Base-by-base conservation (phyloP, 108 stramenopile species). In the Skeletonema marinoi region DNA sequence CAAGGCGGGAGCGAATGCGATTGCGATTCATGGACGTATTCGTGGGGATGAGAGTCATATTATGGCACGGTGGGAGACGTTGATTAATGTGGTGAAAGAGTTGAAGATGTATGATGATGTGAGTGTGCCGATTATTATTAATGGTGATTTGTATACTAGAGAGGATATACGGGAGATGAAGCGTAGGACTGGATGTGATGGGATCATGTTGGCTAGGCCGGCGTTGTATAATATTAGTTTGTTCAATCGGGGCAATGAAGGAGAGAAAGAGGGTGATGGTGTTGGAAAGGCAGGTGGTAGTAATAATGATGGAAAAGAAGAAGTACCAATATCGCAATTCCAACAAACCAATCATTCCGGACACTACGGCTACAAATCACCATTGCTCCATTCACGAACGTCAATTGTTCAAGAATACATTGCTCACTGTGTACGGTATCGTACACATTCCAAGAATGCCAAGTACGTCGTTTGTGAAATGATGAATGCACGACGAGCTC, bases 381-480 rank as follows among this genome's bases (percentile, higher is more conserved):
- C 75, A 17, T 76, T 92, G 4, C 60, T 96, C n/a, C 68, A 78
- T 12, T 81, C 89, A 32, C 96, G 93, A 67, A 89, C 90, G 16
- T 70, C 68, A n/a, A 88, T 98, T n/a, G 78, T 98, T 30, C 93
- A 93, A 80, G 86, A 93, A 32, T 98, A 97, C 73, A 48, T 97
- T 13, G 68, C 68, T 54, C 80, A 89, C 32, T 86, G 92, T 41
- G 66, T 92, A 32, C 76, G 90, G 6, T 98, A 95, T 70, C 86
- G 88, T 58, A 71, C 74, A 13, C 86, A 97, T 73, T 83, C 89
- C 74, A 96, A 97, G 70, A 98, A 97, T 85, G 82, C 88, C 60
- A 98, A 98, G 80, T 98, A 98, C 73, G 95, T 96, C 3, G 85
- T 97, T 10, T 92, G 93, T 71, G 98, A 98, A 88, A 97, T 98